These are phyloP conservation scores for Leccinum solheimii DNA, from an alignment of 1,284 basidiomycete species.

Conservation along the genomic window DNA sequence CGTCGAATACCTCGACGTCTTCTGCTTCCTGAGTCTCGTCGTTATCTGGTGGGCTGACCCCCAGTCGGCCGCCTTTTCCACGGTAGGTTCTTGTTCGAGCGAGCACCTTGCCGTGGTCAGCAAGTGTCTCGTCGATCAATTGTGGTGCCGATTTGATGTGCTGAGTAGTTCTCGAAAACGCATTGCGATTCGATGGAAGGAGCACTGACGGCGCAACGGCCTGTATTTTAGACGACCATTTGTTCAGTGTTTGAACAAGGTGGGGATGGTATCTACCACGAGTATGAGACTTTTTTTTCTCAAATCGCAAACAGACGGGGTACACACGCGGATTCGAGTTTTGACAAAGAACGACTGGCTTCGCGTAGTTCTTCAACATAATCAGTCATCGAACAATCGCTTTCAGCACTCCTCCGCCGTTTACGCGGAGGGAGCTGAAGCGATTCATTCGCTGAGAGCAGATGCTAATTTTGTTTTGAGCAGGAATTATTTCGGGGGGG, in stretches of 20 bases:
- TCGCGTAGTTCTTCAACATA: conserved; percentile 41
- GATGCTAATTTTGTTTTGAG: conserved; percentile 37
- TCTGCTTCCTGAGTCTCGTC: conserved; percentile 36
- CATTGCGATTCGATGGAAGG: conserved; percentile 63
- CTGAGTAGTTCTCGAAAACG: conserved; percentile 57
- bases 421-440: conserved; percentile 57
- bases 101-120: conserved; percentile 56
- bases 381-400: conserved; percentile 12
- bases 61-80: conserved; percentile 47
- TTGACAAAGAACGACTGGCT: conserved; percentile 45
- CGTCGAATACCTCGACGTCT: conserved; percentile 72
- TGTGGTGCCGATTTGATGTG: conserved; percentile 62
- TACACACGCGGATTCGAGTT: conserved; percentile 60
- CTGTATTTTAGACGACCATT: conserved; percentile 94
- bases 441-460: conserved; percentile 50
- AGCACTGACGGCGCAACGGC: conserved; percentile 80
- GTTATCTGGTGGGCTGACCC: conserved; percentile 27
- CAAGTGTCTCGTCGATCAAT: conserved; percentile 70
- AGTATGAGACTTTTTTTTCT: conserved; percentile 10
- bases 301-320: conserved; percentile 1
- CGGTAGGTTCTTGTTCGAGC: conserved; percentile 56
- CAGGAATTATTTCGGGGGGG: conserved; percentile 7
- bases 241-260: conserved; percentile 74
- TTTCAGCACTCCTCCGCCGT: conserved; percentile 44
- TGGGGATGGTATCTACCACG: conserved; percentile 60